Base-by-base conservation (phyloP, 2,329 filamentous ascomycete genomes). In the Penicillium hesseltinei region DNA sequence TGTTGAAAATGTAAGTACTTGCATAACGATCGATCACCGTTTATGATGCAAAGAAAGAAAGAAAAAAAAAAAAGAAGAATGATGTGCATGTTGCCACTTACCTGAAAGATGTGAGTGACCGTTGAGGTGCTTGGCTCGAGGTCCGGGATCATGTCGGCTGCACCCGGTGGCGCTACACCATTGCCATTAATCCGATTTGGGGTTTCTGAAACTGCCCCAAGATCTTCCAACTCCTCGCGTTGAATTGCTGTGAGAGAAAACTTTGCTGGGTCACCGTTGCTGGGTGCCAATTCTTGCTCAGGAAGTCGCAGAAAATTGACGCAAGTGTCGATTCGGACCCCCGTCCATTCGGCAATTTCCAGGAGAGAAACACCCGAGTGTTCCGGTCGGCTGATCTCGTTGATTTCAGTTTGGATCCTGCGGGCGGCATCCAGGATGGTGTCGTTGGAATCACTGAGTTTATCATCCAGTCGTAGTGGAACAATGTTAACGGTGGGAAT, bases 401-500 rank as follows among this genome's bases (percentile, higher is more conserved):
- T 77, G 0, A 96, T 73, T 66, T 95, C 90, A 0, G 67, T 66
- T 67, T 95, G 91, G 2, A 96, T 84, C 13, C 77, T 69, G 5
- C 62, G 70, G 0, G 91, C 91, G 0, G 85, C 60, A 0, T 78
- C 73, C 2, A 81, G 25, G 0, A 89, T 59, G 3, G 67, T 53
- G 3, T 71, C 62, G 0, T 54, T 45, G 5, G 64, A 61, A 6
- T 71, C 31, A 38, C 50, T 58, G 31, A 61, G 29, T 51, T 62
- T 61, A 38, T 69, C 51, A 25, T 67, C 69, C 2, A 94, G 81
- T 11, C 81, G 80, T 0, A 97, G 74, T 0, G 92, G 91, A 2
- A 96, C 81, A 4, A 97, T 80, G 63, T 89, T 92, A 21, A 97
- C 80, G 0, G 90, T 94, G 0, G 92, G 92, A 33, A 85, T 87